These are phyloP conservation scores for Pseudozyma sp. DNA, from an alignment of 1,284 basidiomycete genomes.

Conservation along the genomic window DNA sequence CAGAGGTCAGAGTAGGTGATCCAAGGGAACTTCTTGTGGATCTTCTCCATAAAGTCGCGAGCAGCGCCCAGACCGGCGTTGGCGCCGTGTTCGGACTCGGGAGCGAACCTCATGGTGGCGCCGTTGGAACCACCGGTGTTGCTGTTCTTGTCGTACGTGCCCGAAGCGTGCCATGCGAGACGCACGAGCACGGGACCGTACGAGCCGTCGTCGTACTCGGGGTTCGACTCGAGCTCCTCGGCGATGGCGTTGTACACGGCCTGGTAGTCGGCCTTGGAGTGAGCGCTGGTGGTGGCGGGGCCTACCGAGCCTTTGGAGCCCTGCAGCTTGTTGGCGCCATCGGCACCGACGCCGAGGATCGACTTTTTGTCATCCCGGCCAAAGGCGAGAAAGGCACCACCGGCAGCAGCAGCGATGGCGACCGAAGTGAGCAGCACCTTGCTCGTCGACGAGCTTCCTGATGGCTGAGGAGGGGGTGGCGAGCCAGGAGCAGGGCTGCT, in stretches of 20 bases:
- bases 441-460: slow-evolving; percentile 41
- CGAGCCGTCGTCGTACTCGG: slow-evolving; percentile 61
- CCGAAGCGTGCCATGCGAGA: slow-evolving; percentile 86
- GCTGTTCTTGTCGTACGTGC: slow-evolving; percentile 79
- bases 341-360: slow-evolving; percentile 50
- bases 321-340: slow-evolving; percentile 50
- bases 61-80: slow-evolving; percentile 88
- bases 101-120: slow-evolving; percentile 66
- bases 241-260: slow-evolving; percentile 67
- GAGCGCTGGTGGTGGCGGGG: slow-evolving; percentile 26
- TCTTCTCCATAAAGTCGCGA: slow-evolving; percentile 83
- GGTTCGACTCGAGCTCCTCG: slow-evolving; percentile 57
- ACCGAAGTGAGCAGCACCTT: slow-evolving; percentile 50
- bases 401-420: slow-evolving; percentile 46
- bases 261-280: slow-evolving; percentile 64
- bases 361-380: slow-evolving; percentile 47
- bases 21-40: slow-evolving; percentile 75
- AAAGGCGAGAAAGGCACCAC: slow-evolving; percentile 48
- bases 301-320: slow-evolving; percentile 40
- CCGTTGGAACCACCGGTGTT: slow-evolving; percentile 80
- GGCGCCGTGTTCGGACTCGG: slow-evolving; percentile 79
- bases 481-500: slow-evolving; percentile 47
- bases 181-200: slow-evolving; percentile 78
- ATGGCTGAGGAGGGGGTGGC: slow-evolving; percentile 40
- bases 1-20: slow-evolving; percentile 68